Evolutionary conservation across 352 stramenopile genomes (phyloP).

Genomic region (Phytopythium montanum): DNA sequence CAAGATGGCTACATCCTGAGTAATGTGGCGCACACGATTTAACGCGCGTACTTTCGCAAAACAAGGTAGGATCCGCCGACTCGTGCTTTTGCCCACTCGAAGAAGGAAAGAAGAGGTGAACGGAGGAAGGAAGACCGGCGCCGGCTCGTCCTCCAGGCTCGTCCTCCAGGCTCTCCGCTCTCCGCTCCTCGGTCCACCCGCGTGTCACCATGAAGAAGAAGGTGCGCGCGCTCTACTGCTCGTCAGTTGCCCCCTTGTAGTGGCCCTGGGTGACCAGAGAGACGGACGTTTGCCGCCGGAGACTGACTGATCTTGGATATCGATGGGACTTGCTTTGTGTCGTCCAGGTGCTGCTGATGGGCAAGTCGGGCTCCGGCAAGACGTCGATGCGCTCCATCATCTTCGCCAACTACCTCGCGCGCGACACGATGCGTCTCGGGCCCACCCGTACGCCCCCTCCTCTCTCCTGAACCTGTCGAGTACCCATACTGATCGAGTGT

Average conservation of each 20-base stretch:
- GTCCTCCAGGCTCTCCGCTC: too few relatives aligned
- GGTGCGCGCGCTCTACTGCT: conserved; percentile 12
- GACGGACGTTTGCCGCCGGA: not conserved
- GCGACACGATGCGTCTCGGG: conserved; percentile 96
- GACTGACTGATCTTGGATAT: too few relatives aligned
- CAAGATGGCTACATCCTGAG: too few relatives aligned
- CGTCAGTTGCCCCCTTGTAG: not conserved
- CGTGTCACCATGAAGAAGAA: conserved; percentile 55
- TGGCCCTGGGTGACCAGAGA: not conserved
- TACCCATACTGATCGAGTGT: not conserved
- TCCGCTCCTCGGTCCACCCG: not conserved
- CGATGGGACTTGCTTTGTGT: not conserved
- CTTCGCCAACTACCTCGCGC: conserved; percentile 98
- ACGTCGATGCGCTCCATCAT: conserved; percentile 99
- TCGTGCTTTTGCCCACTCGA: too few relatives aligned
- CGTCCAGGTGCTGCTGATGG: conserved; percentile 93
- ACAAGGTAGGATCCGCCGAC: not conserved
- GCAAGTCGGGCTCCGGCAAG: conserved; percentile 96
- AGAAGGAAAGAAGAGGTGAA: too few relatives aligned
- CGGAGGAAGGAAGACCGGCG: not conserved
- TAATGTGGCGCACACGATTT: too few relatives aligned
- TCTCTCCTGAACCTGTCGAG: too few relatives aligned
- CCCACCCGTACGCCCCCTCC: conserved; percentile 78
- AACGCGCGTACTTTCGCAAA: too few relatives aligned
- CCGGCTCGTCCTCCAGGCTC: not conserved